A percentile compares a stretch with the other conserved stretches of the same genome.
phyloP scores from a whole-genome alignment of 2,329 filamentous ascomycete genomes.

The Aspergillus pseudoviridinutans region DNA sequence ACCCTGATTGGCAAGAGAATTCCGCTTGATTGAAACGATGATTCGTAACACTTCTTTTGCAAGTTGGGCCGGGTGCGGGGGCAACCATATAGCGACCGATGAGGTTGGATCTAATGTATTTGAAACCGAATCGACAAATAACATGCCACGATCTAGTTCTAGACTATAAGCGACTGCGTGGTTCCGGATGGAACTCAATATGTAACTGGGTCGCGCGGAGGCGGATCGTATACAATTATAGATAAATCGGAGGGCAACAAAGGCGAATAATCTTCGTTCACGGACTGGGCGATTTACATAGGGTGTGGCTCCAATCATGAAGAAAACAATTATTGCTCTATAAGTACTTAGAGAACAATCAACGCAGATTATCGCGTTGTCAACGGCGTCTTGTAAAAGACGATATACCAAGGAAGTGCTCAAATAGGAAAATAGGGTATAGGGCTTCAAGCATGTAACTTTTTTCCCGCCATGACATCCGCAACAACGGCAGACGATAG shows the following conservation, averaged over 20 bases:
- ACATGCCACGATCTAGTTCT: conserved; percentile 13
- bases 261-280: neutral
- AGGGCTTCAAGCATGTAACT: conserved; percentile 33
- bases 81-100: conserved; percentile 17
- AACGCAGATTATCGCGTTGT: neutral
- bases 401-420: conserved; percentile 6
- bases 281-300: neutral
- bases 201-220: too few species aligned
- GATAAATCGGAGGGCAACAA: neutral
- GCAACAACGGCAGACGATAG: neutral
- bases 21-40: conserved; percentile 30
- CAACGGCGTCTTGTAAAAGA: neutral
- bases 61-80: conserved; percentile 16
- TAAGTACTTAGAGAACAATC: neutral
- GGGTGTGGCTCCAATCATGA: neutral
- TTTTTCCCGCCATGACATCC: conserved; percentile 25
- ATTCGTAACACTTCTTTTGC: conserved; percentile 13
- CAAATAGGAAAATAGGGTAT: conserved; percentile 35
- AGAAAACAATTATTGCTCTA: neutral
- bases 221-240: neutral
- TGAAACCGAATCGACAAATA: conserved; percentile 32
- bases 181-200: neutral
- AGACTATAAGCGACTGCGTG: neutral
- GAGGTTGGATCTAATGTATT: conserved; percentile 33
- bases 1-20: conserved; percentile 42